Evolutionary conservation across 345 rosid genomes (phyloP), one percentile per base, ranked within the genome.

Genomic region (Bruguiera gymnorhiza): DNA sequence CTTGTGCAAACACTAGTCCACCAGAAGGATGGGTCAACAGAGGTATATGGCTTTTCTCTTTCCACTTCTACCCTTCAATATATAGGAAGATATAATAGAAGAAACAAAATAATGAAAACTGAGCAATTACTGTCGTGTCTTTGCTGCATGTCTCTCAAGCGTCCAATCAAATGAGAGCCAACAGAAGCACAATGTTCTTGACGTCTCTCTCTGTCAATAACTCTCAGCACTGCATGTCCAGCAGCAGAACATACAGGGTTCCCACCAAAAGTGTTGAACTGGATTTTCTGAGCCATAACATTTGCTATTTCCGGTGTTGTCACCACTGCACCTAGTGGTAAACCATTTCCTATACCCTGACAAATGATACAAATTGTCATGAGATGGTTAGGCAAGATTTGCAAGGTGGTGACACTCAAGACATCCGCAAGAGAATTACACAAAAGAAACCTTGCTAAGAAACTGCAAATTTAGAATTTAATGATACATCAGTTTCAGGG

Each of bases 201-300:
- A 31, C 91, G 94, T 74, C 84, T 90, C 78, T 95, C 99, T 77
- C 82, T 81, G 66, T 92, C 99, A n/a, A 92, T 63, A 73, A 92
- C 98, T 64, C 87, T 89, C 67, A 95, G 85, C 60, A 95, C 98
- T 6, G 98, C 96, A 78, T 77, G 97, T 73, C 98, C 99, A 76
- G 92, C 94, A 60, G 90, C 98, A 82, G 97, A 92, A 74, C 99
- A 95, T 24, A 95, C 96, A 4, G 98, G 99, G 77, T 92, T 92
- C 23, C 99, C 98, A n/a, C 99, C 98, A 72, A 85, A 95, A 51
- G 97, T 92, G 78, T 95, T 89, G 68, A 92, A 95, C 77, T 83
- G 94, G 73, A 95, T 85, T 76, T 95, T 92, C 67, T 85, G 84
- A 60, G 91, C 82, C 93, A 95, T 75, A n/a, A 86, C 94, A 68